Percentiles rank a stretch among this genome's conserved stretches.
Evolutionary conservation across 768 basidiomycete species (phyloP).

Genomic region (Mycena sanguinolenta): DNA sequence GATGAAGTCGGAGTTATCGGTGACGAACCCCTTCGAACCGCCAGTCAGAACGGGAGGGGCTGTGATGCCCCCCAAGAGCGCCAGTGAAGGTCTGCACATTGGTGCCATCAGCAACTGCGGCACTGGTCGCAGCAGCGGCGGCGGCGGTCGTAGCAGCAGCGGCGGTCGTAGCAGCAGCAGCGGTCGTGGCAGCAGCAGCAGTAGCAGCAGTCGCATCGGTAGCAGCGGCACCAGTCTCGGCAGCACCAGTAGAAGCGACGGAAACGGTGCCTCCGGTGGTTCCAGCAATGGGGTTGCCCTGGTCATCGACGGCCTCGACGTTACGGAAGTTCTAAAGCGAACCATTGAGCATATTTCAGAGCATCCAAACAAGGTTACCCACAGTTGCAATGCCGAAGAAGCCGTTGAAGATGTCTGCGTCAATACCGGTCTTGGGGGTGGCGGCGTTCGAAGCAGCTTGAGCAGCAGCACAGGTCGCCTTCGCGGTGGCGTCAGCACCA

Average conservation of each 20-base stretch:
- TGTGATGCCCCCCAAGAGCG: constrained; percentile 53
- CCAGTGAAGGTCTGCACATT: constrained; percentile 66
- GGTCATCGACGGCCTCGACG: constrained; percentile 43
- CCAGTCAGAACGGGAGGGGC: constrained; percentile 61
- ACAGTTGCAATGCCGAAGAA: constrained; percentile 67
- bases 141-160: no score
- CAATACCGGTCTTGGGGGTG: constrained; percentile 59
- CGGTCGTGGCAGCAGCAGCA: constrained; percentile 15
- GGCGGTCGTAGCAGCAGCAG: no score
- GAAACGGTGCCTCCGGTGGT: constrained; percentile 34
- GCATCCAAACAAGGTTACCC: constrained; percentile 25
- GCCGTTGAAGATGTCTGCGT: constrained; percentile 75
- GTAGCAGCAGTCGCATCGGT: constrained; percentile 11
- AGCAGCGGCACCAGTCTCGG: constrained; percentile 30
- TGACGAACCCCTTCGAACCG: constrained; percentile 61
- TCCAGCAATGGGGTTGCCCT: constrained; percentile 40
- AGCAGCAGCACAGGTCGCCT: constrained; percentile 60
- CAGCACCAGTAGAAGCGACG: constrained; percentile 25
- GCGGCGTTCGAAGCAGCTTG: constrained; percentile 57
- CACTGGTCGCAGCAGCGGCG: constrained; percentile 16
- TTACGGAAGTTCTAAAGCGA: constrained; percentile 56
- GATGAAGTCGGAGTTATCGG: constrained; percentile 62
- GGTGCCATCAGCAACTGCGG: constrained; percentile 36
- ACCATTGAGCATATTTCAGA: constrained; percentile 8
- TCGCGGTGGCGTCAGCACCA: constrained; percentile 66